Conservation (phyloP, 2,329 filamentous ascomycete genomes). For the Aspergillus oerlinghausenensis region DNA sequence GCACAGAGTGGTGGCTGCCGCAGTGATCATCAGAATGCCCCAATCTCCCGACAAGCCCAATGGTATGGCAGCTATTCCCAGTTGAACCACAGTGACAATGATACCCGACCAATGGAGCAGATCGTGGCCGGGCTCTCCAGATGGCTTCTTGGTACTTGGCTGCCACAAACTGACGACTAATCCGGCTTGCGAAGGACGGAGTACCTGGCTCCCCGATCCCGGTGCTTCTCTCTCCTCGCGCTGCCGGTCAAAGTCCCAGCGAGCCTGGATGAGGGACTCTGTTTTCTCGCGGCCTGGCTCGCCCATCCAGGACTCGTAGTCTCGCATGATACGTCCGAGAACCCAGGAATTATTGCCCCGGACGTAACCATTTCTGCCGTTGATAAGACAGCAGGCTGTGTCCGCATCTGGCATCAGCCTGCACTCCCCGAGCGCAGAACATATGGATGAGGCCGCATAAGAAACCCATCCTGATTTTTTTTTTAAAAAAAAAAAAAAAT, state of each 20-base stretch:
- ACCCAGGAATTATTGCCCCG: slow-evolving; percentile 42
- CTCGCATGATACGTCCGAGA: slow-evolving; percentile 40
- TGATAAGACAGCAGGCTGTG: slow-evolving; percentile 33
- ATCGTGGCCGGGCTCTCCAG: slow-evolving; percentile 16
- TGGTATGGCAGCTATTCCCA: slow-evolving; percentile 35
- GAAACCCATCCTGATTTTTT: slow-evolving; percentile 28
- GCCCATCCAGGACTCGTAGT: slow-evolving; percentile 34
- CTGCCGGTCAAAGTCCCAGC: slow-evolving; percentile 9
- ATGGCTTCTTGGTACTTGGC: not conserved
- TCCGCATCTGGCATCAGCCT: slow-evolving; percentile 31
- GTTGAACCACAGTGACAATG: slow-evolving; percentile 17
- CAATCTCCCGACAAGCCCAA: slow-evolving; percentile 31
- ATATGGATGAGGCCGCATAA: slow-evolving; percentile 29
- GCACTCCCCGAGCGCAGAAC: slow-evolving; percentile 29
- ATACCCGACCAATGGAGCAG: slow-evolving; percentile 21
- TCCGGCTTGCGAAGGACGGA: slow-evolving; percentile 10
- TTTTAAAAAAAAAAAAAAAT: too few species aligned
- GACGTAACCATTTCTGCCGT: slow-evolving; percentile 32
- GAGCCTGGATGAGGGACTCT: slow-evolving; percentile 8
- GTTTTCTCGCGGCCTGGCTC: slow-evolving; percentile 4
- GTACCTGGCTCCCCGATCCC: slow-evolving; percentile 12
- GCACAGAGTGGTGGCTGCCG: slow-evolving; percentile 35
- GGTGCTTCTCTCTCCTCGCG: not conserved
- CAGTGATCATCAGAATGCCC: slow-evolving; percentile 40
- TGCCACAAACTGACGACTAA: not conserved